phyloP scores from a whole-genome alignment of 345 rosid genomes.

The Abelmoschus esculentus region DNA sequence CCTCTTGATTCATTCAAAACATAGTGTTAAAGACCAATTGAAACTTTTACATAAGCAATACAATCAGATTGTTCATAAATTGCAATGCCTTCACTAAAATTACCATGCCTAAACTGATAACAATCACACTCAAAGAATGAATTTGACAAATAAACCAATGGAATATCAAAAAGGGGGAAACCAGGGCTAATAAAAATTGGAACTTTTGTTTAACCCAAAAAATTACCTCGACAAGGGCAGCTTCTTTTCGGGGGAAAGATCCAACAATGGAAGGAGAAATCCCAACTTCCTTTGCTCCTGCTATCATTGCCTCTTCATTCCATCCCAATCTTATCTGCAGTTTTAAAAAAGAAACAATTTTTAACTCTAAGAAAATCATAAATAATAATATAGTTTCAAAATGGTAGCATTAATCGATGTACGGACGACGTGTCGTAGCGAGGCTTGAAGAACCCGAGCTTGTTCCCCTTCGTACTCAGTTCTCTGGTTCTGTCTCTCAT shows the following conservation, averaged over 20 bases:
- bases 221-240: constrained; percentile 78
- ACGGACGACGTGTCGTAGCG: constrained; percentile 78
- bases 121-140: neutral
- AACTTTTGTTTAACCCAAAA: neutral
- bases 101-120: neutral
- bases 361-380: neutral
- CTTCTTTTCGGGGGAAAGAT: constrained; percentile 79
- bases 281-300: constrained; percentile 85
- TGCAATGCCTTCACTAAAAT: neutral
- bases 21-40: neutral
- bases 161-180: neutral
- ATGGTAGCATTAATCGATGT: neutral
- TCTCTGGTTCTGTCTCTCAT: constrained; percentile 36
- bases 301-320: constrained; percentile 82
- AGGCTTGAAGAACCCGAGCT: constrained; percentile 65
- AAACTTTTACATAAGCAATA: neutral
- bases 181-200: neutral
- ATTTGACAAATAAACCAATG: neutral
- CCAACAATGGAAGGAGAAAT: constrained; percentile 87
- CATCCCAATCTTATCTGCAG: constrained; percentile 64
- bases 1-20: neutral
- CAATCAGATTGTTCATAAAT: neutral
- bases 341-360: neutral
- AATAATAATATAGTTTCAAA: neutral
- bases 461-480: constrained; percentile 66